Base-by-base conservation (phyloP, 2,329 filamentous ascomycete species). In the Pyricularia pennisetigena region DNA sequence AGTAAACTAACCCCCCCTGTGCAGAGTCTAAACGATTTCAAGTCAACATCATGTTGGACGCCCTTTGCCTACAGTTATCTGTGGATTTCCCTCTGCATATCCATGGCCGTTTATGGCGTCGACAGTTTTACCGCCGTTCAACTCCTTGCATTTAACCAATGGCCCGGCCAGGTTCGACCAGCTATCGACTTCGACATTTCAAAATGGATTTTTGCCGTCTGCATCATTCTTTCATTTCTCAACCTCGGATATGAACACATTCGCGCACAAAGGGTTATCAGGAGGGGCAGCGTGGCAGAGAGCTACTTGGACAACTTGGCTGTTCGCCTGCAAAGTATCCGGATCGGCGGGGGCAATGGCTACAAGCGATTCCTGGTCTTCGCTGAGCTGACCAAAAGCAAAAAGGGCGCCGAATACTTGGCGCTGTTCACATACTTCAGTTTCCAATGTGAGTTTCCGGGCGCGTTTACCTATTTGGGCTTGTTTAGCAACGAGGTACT, bases 121-220 rank as follows among this genome's bases (percentile, higher is more conserved):
- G 94, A 98, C 79, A 93, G 89, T 70, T 98, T 97, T 76, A 97
- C 94, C 4, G 94, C 94, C 70, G 86, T 97, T 79, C 96, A 97
- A 71, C 83, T 99, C 59, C 85, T 99, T 66, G 91, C 86, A 68
- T 97, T 97, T 80, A 88, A 96, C 80, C 88, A 88, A 70, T 98
- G 94, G 94, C 92, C 92, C 1, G 92, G 91, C 67, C 85, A 92
- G 72, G 90, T 98, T 73, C 81, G 92, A 73, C 93, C 93, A 1
- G 85, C 86, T 59, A 90, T 98, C 71, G 86, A 88, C 3, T 88
- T 96, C 74, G 81, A 87, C 65, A 86, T 94, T 68, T 91, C 93
- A 14, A 96, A 95, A 80, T 97, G 94, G 93, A 94, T 99, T 76
- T 99, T 98, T 77, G 90, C 92, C 30, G 86, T 88, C 68, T 97